phyloP scores from a whole-genome alignment of 2,329 filamentous ascomycete genomes.

The Hirsutella minnesotensis region DNA sequence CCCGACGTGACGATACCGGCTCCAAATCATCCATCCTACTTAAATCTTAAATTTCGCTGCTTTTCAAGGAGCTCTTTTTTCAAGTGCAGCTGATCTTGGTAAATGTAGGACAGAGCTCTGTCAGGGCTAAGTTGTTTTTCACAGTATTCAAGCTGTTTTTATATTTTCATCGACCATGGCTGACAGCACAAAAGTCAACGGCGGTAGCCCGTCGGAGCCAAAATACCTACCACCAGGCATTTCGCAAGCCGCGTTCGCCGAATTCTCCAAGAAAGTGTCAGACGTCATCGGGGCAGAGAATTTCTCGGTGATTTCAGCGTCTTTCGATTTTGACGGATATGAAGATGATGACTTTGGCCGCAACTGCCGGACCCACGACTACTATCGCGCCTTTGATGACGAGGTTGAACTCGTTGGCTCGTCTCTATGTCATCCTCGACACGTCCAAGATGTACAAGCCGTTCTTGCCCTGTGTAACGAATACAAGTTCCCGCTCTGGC shows the following conservation, averaged over 20 bases:
- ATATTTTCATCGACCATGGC: no score
- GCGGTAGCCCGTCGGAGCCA: not conserved
- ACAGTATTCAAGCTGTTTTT: no score
- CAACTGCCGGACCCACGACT: not conserved
- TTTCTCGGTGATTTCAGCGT: not conserved
- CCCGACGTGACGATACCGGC: no score
- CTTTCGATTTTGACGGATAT: not conserved
- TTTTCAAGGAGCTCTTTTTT: no score
- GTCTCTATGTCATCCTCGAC: not conserved
- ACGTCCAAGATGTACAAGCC: not conserved
- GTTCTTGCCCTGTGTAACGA: not conserved
- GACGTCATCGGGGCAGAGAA: not conserved
- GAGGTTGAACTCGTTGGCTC: not conserved
- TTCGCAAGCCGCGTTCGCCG: not conserved
- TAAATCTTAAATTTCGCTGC: no score
- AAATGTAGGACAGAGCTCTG: no score
- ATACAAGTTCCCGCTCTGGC: not conserved
- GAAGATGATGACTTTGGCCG: not conserved
- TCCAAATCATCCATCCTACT: no score
- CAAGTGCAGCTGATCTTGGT: no score
- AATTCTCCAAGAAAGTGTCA: not conserved
- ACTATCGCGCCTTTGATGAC: not conserved
- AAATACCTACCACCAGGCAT: not conserved
- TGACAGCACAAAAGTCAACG: not conserved
- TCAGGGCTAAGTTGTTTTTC: no score